Evolutionary conservation across 257 asterid species (phyloP), one percentile per base, ranked within the genome.

Genomic region (Przewalskia tangutica): DNA sequence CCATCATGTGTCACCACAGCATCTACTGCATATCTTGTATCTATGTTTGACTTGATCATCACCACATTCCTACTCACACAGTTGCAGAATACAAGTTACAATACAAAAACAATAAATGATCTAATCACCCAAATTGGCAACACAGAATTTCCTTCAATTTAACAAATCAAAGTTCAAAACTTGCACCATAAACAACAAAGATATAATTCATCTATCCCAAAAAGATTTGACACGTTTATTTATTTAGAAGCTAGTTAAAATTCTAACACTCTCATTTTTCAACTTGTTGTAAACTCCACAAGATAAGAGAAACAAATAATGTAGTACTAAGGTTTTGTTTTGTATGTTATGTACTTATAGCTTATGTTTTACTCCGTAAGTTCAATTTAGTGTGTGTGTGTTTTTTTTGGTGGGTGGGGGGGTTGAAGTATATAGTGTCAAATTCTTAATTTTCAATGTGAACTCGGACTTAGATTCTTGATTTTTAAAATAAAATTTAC

Each of bases 1-100:
- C 97, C 97, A 17, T 94, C 97, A 9, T 92, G 98, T 17, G 97
- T 91, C 84, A 95, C 97, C 42, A 93, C 95, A 6, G 91, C 88
- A 87, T 92, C 96, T 10, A 55, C 55, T 0, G 97, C 97, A 56
- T 93, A 93, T 36, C 98, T 91, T 38, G 82, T 91, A 64, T 95
- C 98, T 87, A 85, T 95, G 83, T 90, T 93, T 36, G 98, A 93
- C 85, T 95, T 95, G 65, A 95, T 88, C 90, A 95, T 85, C 78
- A 86, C 97, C 59, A 93, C 97, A 16, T 32, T 89, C 82, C 98
- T 94, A 63, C 23, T 73, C 53, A 27, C 55, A 38, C 12, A 64
- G 17, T 44, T 48, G 44, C 18, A 70, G 36, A 70, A 70, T 11
- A 46, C 56, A 70, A 70, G n/a, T 70, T 70, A 70, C 23, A 42